phyloP scores from a whole-genome alignment of 352 stramenopile species.

The Bremia lactucae region DNA sequence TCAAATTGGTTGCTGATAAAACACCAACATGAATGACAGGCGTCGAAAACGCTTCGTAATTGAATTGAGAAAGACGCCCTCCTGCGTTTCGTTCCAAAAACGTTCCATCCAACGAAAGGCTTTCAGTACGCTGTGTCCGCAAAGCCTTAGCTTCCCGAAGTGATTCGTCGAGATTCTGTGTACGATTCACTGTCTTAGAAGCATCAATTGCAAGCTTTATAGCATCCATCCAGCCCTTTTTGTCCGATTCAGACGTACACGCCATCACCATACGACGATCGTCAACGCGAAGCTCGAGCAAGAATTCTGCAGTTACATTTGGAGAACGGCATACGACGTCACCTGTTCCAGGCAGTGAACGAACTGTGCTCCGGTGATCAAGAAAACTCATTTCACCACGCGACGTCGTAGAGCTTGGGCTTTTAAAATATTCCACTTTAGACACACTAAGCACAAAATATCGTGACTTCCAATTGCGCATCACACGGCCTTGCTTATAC shows the following conservation, averaged over 20 bases:
- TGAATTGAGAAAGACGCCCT: constrained; percentile 75
- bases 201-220: constrained; percentile 79
- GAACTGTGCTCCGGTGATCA: constrained; percentile 66
- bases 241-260: constrained; percentile 74
- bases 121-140: constrained; percentile 53
- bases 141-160: constrained; percentile 41
- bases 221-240: constrained; percentile 81
- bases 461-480: constrained; percentile 80
- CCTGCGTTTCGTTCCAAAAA: constrained; percentile 59
- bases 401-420: constrained; percentile 60
- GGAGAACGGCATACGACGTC: constrained; percentile 68
- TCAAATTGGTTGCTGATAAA: constrained; percentile 70
- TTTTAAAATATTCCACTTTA: constrained; percentile 82
- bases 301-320: constrained; percentile 55
- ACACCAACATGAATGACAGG: constrained; percentile 73
- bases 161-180: constrained; percentile 39
- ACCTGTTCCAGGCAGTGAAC: constrained; percentile 42
- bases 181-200: constrained; percentile 71
- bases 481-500: constrained; percentile 79
- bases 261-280: constrained; percentile 77
- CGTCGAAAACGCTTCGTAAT: constrained; percentile 74
- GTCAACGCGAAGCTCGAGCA: constrained; percentile 65
- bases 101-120: constrained; percentile 51
- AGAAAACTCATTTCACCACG: constrained; percentile 76
- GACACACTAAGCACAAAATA: constrained; percentile 83